Conservation (phyloP, 129 eudicot species). For the Chrysanthemum seticuspe region DNA sequence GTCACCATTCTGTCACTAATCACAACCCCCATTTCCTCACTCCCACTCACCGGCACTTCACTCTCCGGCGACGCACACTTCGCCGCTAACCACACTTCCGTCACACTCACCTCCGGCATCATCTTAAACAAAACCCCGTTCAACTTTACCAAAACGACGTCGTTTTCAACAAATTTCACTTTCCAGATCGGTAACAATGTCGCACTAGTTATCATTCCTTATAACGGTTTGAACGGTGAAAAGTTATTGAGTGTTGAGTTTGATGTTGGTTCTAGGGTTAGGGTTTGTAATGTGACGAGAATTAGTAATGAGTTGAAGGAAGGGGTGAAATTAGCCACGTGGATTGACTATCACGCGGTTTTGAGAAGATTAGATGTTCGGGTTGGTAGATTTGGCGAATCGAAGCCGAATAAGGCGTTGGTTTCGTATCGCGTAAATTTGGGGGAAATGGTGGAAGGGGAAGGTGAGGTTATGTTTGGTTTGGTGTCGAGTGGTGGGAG, state of each 20-base stretch:
- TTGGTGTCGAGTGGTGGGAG: constrained; percentile 44
- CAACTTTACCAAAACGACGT: constrained; percentile 29
- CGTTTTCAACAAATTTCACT: constrained; percentile 66
- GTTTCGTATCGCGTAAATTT: constrained; percentile 35
- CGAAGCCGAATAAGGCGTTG: too few species aligned
- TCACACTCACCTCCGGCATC: constrained; percentile 57
- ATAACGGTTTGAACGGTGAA: not conserved
- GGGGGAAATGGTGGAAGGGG: constrained; percentile 55
- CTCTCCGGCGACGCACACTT: constrained; percentile 64
- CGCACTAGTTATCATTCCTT: constrained; percentile 44
- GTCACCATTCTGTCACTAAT: constrained; percentile 34
- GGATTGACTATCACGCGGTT: too few species aligned
- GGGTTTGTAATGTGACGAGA: too few species aligned
- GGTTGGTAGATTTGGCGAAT: too few species aligned
- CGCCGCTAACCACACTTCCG: constrained; percentile 26
- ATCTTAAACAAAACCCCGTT: constrained; percentile 39
- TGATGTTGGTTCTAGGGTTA: not conserved
- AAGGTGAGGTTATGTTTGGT: constrained; percentile 47
- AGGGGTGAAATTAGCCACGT: too few species aligned
- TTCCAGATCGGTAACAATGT: constrained; percentile 60
- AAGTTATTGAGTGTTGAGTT: too few species aligned
- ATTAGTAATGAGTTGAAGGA: too few species aligned
- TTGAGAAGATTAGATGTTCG: too few species aligned
- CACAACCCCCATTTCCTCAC: constrained; percentile 34
- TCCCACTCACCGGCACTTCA: constrained; percentile 32